Conservation (phyloP, 495 filamentous ascomycete species). For the Lophium mytilinum region DNA sequence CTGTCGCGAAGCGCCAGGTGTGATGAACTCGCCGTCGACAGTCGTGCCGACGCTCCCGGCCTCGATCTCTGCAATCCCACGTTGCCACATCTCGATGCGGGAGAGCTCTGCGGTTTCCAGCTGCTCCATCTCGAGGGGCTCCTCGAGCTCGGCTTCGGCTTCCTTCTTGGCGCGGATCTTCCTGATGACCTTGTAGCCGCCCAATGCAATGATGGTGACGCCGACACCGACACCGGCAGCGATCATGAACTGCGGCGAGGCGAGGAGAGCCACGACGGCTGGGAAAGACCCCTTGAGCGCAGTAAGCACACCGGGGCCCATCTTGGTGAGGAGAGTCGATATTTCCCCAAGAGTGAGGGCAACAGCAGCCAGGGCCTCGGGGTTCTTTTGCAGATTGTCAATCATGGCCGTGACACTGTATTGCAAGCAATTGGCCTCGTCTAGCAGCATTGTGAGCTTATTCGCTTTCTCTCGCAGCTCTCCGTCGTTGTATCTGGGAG, state of each 20-base stretch:
- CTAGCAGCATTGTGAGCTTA: slow-evolving; percentile 61
- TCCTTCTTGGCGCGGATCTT: slow-evolving; percentile 53
- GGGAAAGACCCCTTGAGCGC: slow-evolving; percentile 72
- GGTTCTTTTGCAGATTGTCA: slow-evolving; percentile 77
- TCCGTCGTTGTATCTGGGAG: slow-evolving; percentile 40
- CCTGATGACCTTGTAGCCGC: slow-evolving; percentile 95
- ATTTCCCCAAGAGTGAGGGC: slow-evolving; percentile 90
- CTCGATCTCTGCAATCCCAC: slow-evolving; percentile 70
- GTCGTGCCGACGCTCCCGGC: slow-evolving; percentile 53
- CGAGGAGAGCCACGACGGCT: slow-evolving; percentile 76
- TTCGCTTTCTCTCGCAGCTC: slow-evolving; percentile 58
- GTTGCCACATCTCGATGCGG: slow-evolving; percentile 71
- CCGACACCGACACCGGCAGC: slow-evolving; percentile 82
- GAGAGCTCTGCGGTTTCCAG: slow-evolving; percentile 45
- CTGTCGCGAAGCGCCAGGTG: slow-evolving; percentile 58
- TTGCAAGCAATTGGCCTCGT: slow-evolving; percentile 82
- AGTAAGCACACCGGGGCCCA: slow-evolving; percentile 70
- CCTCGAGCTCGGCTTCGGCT: slow-evolving; percentile 48
- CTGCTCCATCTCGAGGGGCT: slow-evolving; percentile 41
- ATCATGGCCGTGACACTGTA: slow-evolving; percentile 78
- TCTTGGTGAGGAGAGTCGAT: slow-evolving; percentile 68
- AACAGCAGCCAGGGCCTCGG: slow-evolving; percentile 89
- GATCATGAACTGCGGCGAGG: slow-evolving; percentile 86
- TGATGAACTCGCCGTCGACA: slow-evolving; percentile 83
- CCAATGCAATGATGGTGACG: slow-evolving; percentile 86